Evolutionary conservation across 2,329 filamentous ascomycete genomes (phyloP), one percentile per base, ranked within the genome.

Genomic region (Verticillium zaregamsianum): DNA sequence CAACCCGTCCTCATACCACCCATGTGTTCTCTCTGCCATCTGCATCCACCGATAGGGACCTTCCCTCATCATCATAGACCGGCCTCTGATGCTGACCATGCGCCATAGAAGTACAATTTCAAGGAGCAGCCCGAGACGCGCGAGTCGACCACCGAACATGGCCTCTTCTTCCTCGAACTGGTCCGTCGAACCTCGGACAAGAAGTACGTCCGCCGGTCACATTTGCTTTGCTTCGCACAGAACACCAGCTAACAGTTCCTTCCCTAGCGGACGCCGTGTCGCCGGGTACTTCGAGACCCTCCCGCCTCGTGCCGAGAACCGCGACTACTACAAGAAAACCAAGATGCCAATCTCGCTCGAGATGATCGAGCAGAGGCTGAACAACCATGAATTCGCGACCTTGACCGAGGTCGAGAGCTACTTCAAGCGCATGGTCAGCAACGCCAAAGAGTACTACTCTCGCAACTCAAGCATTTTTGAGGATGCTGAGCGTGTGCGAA

Each of bases 401-500:
- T 81, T 97, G 57, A 87, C 91, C 6, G 82, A 89, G 58, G 79
- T 97, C 14, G 93, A 97, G 74, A 89, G 90, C 70, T 93, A 93
- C 72, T 85, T 94, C 71, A 96, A 95, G 79, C 88, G 92, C 65
- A 90, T 97, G 83, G 90, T 96, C 61, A 84, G 87, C 66, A 97
- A 96, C 71, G 91, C 91, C 39, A 96, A 96, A 74, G 88, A 92
- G 60, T 95, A 87, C 76, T 94, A 94, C 70, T 82, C 88, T 63
- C 89, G 89, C 67, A 84, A 83, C 54, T 92, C 91, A 0, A 78
- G 86, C 62, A 82, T 90, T 40, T 94, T 90, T 71, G 89, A 92
- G 54, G 92, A 97, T 77, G 92, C 93, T 9, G 93, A 97, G 75
- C 87, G 92, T 57, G 85, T 97, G 55, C 85, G 93, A 56, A 97